phyloP scores from a whole-genome alignment of 108 stramenopile species.

The Stephanodiscus minutulus region DNA sequence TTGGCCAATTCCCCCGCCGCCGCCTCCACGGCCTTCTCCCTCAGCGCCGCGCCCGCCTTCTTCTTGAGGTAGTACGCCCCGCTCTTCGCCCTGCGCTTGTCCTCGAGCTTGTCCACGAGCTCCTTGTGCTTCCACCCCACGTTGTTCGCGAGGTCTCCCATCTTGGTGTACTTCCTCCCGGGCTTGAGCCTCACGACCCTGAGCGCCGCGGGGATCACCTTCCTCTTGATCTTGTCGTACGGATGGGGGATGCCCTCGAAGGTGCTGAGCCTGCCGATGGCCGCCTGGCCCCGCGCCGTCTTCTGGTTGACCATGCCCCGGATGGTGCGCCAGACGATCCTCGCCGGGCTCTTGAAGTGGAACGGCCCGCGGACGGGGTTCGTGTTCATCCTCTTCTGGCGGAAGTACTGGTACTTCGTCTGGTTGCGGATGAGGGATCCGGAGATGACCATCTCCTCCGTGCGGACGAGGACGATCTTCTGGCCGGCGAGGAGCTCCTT shows the following conservation, averaged over 20 bases:
- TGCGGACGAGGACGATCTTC: slow-evolving; percentile 96
- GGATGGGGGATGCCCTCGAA: slow-evolving; percentile 99
- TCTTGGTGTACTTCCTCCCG: slow-evolving; percentile 89
- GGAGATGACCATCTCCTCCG: slow-evolving; percentile 96
- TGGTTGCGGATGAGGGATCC: slow-evolving; percentile 95
- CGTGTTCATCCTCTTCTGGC: slow-evolving; percentile 97
- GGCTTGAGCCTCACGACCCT: slow-evolving; percentile 92
- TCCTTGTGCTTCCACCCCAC: slow-evolving; percentile 99
- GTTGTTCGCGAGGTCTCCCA: slow-evolving; percentile 90
- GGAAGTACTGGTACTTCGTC: slow-evolving; percentile 97
- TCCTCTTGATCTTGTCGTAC: slow-evolving; percentile 98
- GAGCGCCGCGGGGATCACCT: slow-evolving; percentile 98
- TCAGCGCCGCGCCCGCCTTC: slow-evolving; percentile 80
- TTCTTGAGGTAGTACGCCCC: slow-evolving; percentile 96
- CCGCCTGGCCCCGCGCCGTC: slow-evolving; percentile 94
- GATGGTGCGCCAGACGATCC: slow-evolving; percentile 98
- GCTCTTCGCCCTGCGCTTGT: slow-evolving; percentile 92
- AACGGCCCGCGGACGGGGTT: slow-evolving; percentile 96
- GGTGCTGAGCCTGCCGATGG: slow-evolving; percentile 91
- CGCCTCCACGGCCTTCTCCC: slow-evolving; percentile 79
- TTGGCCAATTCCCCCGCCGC: slow-evolving; percentile 77
- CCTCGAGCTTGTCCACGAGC: slow-evolving; percentile 88
- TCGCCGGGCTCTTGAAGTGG: slow-evolving; percentile 96
- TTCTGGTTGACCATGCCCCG: slow-evolving; percentile 99
- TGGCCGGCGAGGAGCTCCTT: slow-evolving; percentile 99